A percentile compares a stretch with the other conserved stretches of the same genome.
Evolutionary conservation across 1,139 yeast species (phyloP).

Genomic region (Hansenula sp.): DNA sequence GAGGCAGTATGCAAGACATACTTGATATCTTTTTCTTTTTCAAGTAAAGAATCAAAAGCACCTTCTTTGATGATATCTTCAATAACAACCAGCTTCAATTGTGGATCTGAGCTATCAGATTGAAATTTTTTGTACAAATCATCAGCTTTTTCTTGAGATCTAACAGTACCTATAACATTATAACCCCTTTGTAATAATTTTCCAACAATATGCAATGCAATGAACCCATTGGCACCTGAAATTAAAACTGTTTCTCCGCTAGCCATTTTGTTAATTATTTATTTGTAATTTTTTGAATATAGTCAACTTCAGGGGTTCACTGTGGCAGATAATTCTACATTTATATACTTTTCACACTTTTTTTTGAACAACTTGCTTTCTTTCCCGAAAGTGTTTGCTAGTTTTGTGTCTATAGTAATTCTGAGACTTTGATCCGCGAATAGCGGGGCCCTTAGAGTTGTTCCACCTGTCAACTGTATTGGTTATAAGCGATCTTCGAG

Average conservation of each 20-base stretch:
- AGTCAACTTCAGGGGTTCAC: too few species aligned
- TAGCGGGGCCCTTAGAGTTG: too few species aligned
- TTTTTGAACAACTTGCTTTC: too few species aligned
- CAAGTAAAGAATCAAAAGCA: slow-evolving; percentile 49
- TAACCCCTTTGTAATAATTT: slow-evolving; percentile 27
- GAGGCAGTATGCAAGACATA: slow-evolving; percentile 58
- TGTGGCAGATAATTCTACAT: too few species aligned
- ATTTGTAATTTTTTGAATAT: too few species aligned
- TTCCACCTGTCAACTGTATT: too few species aligned
- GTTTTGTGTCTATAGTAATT: too few species aligned
- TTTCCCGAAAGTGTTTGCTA: too few species aligned
- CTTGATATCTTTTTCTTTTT: slow-evolving; percentile 40
- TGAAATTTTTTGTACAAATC: not conserved
- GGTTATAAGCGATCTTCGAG: too few species aligned
- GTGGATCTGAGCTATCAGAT: slow-evolving; percentile 6
- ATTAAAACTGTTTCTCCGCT: slow-evolving; percentile 1
- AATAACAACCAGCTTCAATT: slow-evolving; percentile 40
- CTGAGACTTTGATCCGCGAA: too few species aligned
- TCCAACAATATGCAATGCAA: not conserved
- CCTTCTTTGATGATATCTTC: slow-evolving; percentile 38
- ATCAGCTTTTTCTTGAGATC: slow-evolving; percentile 1
- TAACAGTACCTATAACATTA: slow-evolving; percentile 34
- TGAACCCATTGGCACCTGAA: slow-evolving; percentile 2
- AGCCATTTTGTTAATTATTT: slow-evolving; percentile 1
- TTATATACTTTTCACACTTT: too few species aligned